Base-by-base conservation (phyloP, 148 eudicot species). In the Fagopyrum esculentum region DNA sequence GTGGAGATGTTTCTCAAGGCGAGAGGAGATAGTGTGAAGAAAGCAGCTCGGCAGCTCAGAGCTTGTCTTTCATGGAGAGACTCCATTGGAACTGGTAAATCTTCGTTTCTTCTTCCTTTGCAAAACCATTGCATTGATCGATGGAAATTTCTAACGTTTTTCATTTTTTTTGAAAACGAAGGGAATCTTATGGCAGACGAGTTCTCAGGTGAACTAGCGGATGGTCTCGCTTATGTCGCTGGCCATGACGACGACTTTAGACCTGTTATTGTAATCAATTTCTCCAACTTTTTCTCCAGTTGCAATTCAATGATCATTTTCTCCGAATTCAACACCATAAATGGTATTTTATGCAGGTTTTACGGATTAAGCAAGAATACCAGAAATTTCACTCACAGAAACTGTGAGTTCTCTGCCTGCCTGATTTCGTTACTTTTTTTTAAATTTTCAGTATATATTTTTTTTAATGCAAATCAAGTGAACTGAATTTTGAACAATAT, bases 351-450 rank as follows among this genome's bases (percentile, higher is more conserved):
- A 29, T 50, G 59, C 55, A 94, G 98, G 84, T 95, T 81, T 89
- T 95, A 76, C 85, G 97, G 73, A 85, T 92, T 77, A 95, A 95
- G 90, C 98, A 95, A 82, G 97, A 92, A 69, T 92, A 95, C 79
- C 97, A 89, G 74, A 95, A 92, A 77, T 86, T 84, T 60, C 97
- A 87, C 74, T 95, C 98, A 0, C 97, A 92, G 76, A 95, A 95
- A 83, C 63, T 84, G 98, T 95, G 79, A 85, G 93, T 63, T 77
- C 82, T 52, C 17, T 3, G 4, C 17, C 57, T 6, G n/a, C 71
- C 11, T 40, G 47, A 17, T 51, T 55, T 40, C 2, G 43, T 13
- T 11, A 1, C 5, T 5, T 17, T 0, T 4, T 10, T 19, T 6
- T n/a, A n/a, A 22, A 22, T 22, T 16, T 16, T 17, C 17, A 17